Base-by-base conservation (phyloP, 208 protist species). In the Trypanosoma cruzi region DNA sequence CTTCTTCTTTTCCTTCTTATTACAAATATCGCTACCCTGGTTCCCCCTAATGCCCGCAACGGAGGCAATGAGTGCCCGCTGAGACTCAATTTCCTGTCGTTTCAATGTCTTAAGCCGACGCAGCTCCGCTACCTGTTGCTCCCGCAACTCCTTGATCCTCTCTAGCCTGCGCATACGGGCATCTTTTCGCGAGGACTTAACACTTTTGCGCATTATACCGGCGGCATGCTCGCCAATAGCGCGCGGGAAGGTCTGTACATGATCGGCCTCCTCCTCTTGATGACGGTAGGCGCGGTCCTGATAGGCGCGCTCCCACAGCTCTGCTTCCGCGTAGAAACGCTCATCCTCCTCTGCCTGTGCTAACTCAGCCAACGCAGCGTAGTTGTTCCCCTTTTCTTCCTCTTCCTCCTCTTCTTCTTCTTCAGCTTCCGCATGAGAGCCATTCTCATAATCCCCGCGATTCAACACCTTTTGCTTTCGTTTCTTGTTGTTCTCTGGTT, bases 61-160 rank as follows among this genome's bases (percentile, higher is more conserved):
- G 36, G 87, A 73, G 18, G 90, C 88, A 64, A 97, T 94, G 26
- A 95, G 73, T 0, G 82, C 84, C 1, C 88, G 86, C 64, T 96
- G 86, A 32, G 85, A 73, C 20, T 94, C 87, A 55, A 97, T 97
- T 49, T 97, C 93, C 52, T 88, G 82, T n/a, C 87, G 75, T 71
- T 97, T 95, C 29, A 97, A 67, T 56, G 88, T 83, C 79, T 97
- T 97, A 36, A 97, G 81, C 1, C 93, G 86, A 67, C 95, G 95
- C 42, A 97, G 81, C 60, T 97, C 90, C 56, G 95, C 88, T 24
- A 90, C 36, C 70, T 92, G 84, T 57, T 87, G 86, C 36, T 81
- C 64, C 16, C 77, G 85, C 13, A 81, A 75, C 48, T 86, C 90
- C 64, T 85, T 77, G 22, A 90, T 67, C 5, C 90, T 86, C 68